Base-by-base conservation (phyloP, 768 basidiomycete genomes). In the Tephrocybe sp. region DNA sequence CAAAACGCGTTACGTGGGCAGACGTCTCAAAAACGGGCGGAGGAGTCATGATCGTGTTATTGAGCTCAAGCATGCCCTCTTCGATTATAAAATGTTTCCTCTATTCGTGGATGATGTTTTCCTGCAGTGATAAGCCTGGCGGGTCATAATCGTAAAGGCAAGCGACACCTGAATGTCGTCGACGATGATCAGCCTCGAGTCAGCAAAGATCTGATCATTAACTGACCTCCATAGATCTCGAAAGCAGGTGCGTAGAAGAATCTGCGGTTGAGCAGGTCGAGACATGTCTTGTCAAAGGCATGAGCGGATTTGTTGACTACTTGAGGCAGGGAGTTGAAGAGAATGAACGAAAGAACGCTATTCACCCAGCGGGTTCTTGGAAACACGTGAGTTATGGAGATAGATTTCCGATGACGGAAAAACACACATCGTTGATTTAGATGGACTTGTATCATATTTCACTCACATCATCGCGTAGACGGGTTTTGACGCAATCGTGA, bases 241-340 rank as follows among this genome's bases (percentile, higher is more conserved):
- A 98, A 99, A 4, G 97, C 92, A 19, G 96, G 96, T 4, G 96
- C 92, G 65, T 90, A 98, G 77, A 98, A 99, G 77, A 99, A 99
- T 44, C 97, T 78, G 50, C 89, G 83, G 63, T 85, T 89, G 48
- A 98, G 79, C 42, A 96, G 71, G 19, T 98, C 97, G 26, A 98
- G 78, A 20, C 85, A 80, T 16, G 73, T 57, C 71, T 95, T 96
- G 68, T 95, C 91, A 65, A 99, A 99, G 2, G 85, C 65, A 64
- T 94, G 92, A 0, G 83, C 87, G 1, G 80, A 81, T 72, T 89
- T 96, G 78, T 94, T 89, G 56, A 94, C 78, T 33, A 58, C 50
- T n/a, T 39, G 51, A 53, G 46, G 56, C 51, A 48, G 60, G 53
- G 9, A 22, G 58, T 50, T 45, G 57, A 47, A 16, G 54, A 56